A percentile compares a stretch with the other conserved stretches of the same genome.
These are phyloP conservation scores for Aquilaria agallochum DNA, from an alignment of 441 rosid genomes.

Conservation along the genomic window DNA sequence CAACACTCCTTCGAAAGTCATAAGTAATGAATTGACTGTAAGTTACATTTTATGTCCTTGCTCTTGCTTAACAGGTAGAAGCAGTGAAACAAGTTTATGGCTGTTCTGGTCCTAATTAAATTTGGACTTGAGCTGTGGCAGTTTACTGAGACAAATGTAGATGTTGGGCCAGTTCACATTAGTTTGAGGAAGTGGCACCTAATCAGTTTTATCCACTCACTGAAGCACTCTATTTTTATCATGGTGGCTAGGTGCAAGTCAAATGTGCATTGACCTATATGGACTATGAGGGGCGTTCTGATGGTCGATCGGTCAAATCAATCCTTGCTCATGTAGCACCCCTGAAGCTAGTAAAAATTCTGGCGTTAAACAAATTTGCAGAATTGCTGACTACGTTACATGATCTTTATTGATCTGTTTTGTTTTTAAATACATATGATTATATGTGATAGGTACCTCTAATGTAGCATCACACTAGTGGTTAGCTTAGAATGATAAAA, in stretches of 20 bases:
- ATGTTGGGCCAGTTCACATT: not conserved
- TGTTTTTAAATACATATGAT: too few relatives aligned
- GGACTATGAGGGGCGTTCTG: conserved; percentile 96
- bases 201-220: conserved; percentile 4
- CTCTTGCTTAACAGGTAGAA: not conserved
- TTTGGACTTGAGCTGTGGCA: not conserved
- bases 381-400: not conserved
- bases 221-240: conserved; percentile 9
- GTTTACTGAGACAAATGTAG: too few relatives aligned
- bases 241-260: conserved; percentile 75
- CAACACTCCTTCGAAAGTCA: conserved; percentile 93
- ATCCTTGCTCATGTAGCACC: conserved; percentile 93
- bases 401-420: too few relatives aligned
- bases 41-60: conserved; percentile 25
- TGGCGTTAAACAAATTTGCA: conserved; percentile 9
- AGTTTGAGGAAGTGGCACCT: conserved; percentile 4
- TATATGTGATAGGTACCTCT: too few relatives aligned
- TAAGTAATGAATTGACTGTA: conserved; percentile 89
- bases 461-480: too few relatives aligned
- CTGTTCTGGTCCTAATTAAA: not conserved
- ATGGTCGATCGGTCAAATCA: conserved; percentile 91
- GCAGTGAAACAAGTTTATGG: not conserved
- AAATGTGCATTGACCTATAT: conserved; percentile 75
- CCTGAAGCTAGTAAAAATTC: conserved; percentile 76
- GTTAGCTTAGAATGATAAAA: too few relatives aligned